These are phyloP conservation scores for Adiantum capillusveneris DNA, from an alignment of 75 land plant species.

Conservation along the genomic window DNA sequence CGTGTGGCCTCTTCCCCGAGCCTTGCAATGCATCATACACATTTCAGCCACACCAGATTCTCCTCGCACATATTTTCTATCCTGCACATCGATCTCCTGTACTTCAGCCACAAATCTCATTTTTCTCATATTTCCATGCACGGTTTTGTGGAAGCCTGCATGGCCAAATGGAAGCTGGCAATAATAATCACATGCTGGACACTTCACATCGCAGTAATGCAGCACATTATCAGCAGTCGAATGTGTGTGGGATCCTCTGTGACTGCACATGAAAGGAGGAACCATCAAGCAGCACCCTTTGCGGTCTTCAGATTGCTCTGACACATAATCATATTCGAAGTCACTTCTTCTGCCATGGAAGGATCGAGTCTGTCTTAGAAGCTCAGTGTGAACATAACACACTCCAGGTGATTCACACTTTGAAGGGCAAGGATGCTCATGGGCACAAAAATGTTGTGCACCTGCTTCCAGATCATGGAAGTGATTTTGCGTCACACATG, in stretches of 20 bases:
- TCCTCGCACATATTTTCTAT: constrained; percentile 18
- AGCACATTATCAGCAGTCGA: constrained; percentile 14
- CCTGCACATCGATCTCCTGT: constrained; percentile 15
- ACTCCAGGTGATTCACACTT: constrained; percentile 18
- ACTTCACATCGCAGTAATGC: constrained; percentile 28
- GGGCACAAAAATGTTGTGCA: constrained; percentile 16
- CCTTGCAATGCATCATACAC: constrained; percentile 32
- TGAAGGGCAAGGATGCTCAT: constrained; percentile 15
- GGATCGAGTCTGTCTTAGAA: constrained; percentile 14
- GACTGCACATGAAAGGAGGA: constrained; percentile 13
- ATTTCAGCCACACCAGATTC: constrained; percentile 21
- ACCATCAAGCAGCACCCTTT: constrained; percentile 23
- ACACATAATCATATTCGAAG: constrained; percentile 29
- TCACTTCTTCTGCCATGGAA: constrained; percentile 12
- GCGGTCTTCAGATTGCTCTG: constrained; percentile 17
- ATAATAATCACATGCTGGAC: constrained; percentile 27
- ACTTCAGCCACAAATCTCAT: constrained; percentile 18
- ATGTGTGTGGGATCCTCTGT: constrained; percentile 19
- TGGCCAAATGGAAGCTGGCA: constrained; percentile 23
- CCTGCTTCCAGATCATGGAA: constrained; percentile 9
- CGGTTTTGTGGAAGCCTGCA: constrained; percentile 21
- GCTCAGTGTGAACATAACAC: constrained; percentile 19
- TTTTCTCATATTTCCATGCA: constrained; percentile 27
- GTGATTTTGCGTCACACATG: constrained; percentile 13
- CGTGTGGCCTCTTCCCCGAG: constrained; percentile 18